Conservation (phyloP, 2,329 filamentous ascomycete species). For the Beauveria sp. region DNA sequence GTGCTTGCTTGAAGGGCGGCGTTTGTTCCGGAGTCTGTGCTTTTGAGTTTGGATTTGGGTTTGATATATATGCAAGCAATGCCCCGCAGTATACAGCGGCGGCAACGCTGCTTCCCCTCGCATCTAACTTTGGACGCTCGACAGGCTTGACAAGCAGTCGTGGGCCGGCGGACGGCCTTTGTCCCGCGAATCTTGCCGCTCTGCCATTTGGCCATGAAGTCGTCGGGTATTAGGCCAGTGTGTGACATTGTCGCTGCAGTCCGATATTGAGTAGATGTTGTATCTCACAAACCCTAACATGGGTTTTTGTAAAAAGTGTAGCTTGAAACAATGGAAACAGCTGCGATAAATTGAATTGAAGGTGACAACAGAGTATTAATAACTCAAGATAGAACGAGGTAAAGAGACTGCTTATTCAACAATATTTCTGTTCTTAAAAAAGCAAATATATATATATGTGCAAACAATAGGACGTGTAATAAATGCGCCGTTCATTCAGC, state of each 20-base stretch:
- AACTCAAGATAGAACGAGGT: too few species aligned
- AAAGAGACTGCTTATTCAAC: too few species aligned
- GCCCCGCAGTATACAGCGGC: not conserved
- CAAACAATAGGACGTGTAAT: too few species aligned
- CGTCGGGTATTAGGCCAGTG: not conserved
- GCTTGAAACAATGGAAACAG: not conserved
- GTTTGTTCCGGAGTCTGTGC: not conserved
- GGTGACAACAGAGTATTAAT: too few species aligned
- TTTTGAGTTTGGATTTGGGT: not conserved
- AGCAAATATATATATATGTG: too few species aligned
- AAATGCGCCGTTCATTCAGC: not conserved
- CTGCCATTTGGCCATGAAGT: slow-evolving; percentile 1
- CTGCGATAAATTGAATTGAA: not conserved
- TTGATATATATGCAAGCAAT: not conserved
- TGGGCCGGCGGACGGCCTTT: not conserved
- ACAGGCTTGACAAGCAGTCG: not conserved
- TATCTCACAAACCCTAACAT: too few species aligned
- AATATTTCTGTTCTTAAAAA: too few species aligned
- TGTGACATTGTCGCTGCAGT: not conserved
- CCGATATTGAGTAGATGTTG: too few species aligned
- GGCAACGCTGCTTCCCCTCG: not conserved
- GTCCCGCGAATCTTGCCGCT: not conserved
- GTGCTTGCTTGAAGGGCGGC: not conserved
- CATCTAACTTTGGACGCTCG: not conserved
- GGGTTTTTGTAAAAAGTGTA: too few species aligned